Percentiles rank a stretch among this genome's conserved stretches.
phyloP scores from a whole-genome alignment of 176 grass and related monocot species.

The Zoysia pacifica region DNA sequence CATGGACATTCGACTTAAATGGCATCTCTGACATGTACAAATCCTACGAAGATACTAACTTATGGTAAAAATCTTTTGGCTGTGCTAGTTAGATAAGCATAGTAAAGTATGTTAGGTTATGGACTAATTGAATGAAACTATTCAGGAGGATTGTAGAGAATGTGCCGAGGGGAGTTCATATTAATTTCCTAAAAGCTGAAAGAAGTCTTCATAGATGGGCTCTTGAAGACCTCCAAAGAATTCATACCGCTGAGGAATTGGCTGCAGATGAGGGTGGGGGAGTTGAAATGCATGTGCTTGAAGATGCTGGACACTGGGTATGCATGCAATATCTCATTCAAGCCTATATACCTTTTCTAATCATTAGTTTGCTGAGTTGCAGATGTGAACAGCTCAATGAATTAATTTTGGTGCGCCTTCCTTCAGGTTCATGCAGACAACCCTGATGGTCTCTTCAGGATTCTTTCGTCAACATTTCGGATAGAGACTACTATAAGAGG shows the following conservation, averaged over 20 bases:
- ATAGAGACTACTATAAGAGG: constrained; percentile 70
- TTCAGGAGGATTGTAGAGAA: constrained; percentile 87
- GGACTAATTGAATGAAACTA: background rate
- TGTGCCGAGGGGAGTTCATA: constrained; percentile 82
- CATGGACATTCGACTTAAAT: constrained; percentile 88
- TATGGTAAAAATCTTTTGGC: constrained; percentile 57
- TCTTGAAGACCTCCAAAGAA: constrained; percentile 89
- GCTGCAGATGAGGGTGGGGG: constrained; percentile 82
- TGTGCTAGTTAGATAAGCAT: background rate
- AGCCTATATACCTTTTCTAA: background rate
- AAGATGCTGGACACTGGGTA: constrained; percentile 99
- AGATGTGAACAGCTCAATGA: background rate
- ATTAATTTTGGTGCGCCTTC: background rate
- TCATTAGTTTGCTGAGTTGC: background rate
- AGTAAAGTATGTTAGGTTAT: background rate
- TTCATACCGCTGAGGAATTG: constrained; percentile 78
- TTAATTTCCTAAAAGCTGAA: constrained; percentile 96
- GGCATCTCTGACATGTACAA: constrained; percentile 93
- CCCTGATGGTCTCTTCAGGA: constrained; percentile 87
- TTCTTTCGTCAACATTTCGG: constrained; percentile 85
- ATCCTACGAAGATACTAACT: constrained; percentile 91
- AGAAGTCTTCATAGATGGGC: constrained; percentile 99
- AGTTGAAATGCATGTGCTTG: constrained; percentile 93
- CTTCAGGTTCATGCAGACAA: constrained; percentile 93
- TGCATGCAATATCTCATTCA: background rate